Evolutionary conservation across 192 early-diverging fungal species (phyloP).

Genomic region (Umbelopsis sp.): DNA sequence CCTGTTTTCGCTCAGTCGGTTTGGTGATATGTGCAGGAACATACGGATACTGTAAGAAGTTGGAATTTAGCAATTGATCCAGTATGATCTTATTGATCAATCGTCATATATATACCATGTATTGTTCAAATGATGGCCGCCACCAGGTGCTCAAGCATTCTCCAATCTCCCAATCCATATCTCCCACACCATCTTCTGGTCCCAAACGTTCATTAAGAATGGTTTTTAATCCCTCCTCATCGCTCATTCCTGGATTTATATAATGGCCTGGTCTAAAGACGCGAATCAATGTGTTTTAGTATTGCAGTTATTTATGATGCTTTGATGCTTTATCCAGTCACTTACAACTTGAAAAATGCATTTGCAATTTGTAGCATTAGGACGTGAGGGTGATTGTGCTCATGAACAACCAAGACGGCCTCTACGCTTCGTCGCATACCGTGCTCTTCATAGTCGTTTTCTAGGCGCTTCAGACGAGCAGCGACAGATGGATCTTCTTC

Average conservation of each 20-base stretch:
- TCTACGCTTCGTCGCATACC: constrained; percentile 75
- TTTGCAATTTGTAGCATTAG: constrained; percentile 77
- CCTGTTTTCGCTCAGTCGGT: constrained; percentile 76
- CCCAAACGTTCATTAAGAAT: constrained; percentile 61
- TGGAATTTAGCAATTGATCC: background rate
- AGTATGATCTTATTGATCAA: background rate
- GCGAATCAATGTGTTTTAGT: background rate
- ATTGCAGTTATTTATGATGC: background rate
- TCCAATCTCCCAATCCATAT: constrained; percentile 69
- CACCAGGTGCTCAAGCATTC: constrained; percentile 76
- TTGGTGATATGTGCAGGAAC: constrained; percentile 75
- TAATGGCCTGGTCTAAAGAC: constrained; percentile 65
- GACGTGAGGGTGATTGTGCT: constrained; percentile 79
- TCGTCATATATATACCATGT: constrained; percentile 56
- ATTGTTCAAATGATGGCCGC: constrained; percentile 77
- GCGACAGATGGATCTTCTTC: constrained; percentile 63
- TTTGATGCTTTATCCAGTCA: background rate
- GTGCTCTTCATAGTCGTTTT: constrained; percentile 61
- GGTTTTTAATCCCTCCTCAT: constrained; percentile 67
- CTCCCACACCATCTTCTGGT: constrained; percentile 30
- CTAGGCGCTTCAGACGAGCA: constrained; percentile 61
- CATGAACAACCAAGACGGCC: constrained; percentile 75
- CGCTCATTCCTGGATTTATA: constrained; percentile 75
- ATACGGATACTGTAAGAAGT: constrained; percentile 68
- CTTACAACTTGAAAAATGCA: constrained; percentile 75